Evolutionary conservation across 306 rosid genomes (phyloP), one percentile per base, ranked within the genome.

Genomic region (Pueraria montana): DNA sequence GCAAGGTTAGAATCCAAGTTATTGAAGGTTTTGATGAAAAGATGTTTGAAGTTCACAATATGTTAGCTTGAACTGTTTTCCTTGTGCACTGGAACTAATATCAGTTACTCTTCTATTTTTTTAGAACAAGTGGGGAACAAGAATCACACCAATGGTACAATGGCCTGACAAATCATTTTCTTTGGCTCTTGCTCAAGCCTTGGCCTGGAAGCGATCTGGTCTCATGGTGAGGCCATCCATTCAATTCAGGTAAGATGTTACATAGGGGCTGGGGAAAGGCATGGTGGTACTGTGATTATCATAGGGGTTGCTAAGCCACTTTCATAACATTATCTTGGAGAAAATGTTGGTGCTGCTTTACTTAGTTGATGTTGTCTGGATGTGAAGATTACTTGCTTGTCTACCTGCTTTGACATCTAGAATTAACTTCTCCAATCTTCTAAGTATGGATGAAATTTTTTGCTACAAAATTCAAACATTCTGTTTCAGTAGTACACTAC

Each of bases 151-250:
- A 5, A 86, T 89, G 89, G 80, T 94, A 67, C 99, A 96, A 70
- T 91, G 92, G 98, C 99, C 99, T 45, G 99, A 96, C 79, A 96
- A 94, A 82, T 96, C 99, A 32, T 86, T 96, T 84, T 88, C 98
- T 16, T 73, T 96, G 77, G 97, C 91, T 75, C 82, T 96, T 89
- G 88, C 94, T 64, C 99, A 96, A 88, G 94, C 98, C 76, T 86
- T 96, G 89, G 97, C 97, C 72, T 96, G 99, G 98, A 87, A 94
- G 91, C 88, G 94, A 86, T 92, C 98, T 58, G 99, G 98, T 90
- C 98, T 96, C 79, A 85, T 96, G 88, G 91, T 92, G 86, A 91
- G 90, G 87, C 99, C 99, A 76, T 91, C 99, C 11, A 18, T 96
- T 52, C 97, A 96, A 90, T 86, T 86, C 89, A 96, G 99, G 99